Base-by-base conservation (phyloP, 2,329 filamentous ascomycete species). In the Cercospora nicotianae region DNA sequence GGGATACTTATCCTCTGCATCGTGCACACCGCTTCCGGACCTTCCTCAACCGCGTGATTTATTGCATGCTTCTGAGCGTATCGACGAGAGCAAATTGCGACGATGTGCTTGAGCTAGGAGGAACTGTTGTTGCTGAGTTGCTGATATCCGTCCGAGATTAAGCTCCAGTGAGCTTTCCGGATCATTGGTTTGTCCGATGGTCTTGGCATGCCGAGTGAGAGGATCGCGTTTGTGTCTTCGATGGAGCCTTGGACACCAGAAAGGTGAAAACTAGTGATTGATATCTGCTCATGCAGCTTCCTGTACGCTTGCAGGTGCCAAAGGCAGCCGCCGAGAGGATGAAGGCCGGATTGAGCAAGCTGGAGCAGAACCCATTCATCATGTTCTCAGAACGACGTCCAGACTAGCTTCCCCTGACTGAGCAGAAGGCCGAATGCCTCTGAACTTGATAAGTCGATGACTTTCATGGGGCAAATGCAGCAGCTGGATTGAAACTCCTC, bases 51-150 rank as follows among this genome's bases (percentile, higher is more conserved):
- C 55, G 64, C 64, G 67, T 67, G 67, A 68, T 66, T 23, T 33
- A 53, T 63, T 68, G 64, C 64, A 63, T 65, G 58, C 59, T 63
- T 60, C 59, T 62, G 67, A 66, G 61, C 66, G 48, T 67, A 67
- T 73, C 65, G 64, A 63, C 67, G 65, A 42, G 63, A 42, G 60
- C 70, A 69, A 66, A 67, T 70, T 70, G 70, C 71, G 71, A 72
- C 70, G 68, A 69, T 36, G 57, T 60, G 23, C 64, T 58, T 53
- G 66, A 68, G 67, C 70, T 72, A 70, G 70, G 67, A 67, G 59
- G 57, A 64, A 69, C 67, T 69, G 67, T 66, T 67, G 67, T 69
- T 67, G 67, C 64, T 67, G 67, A 45, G 42, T 39, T 60, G 64
- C 60, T 64, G 53, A 67, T 61, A 61, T 60, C 33, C 64, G 45